These are phyloP conservation scores for Coemansia sp. DNA, from an alignment of 371 early-diverging fungal species.

Conservation along the genomic window DNA sequence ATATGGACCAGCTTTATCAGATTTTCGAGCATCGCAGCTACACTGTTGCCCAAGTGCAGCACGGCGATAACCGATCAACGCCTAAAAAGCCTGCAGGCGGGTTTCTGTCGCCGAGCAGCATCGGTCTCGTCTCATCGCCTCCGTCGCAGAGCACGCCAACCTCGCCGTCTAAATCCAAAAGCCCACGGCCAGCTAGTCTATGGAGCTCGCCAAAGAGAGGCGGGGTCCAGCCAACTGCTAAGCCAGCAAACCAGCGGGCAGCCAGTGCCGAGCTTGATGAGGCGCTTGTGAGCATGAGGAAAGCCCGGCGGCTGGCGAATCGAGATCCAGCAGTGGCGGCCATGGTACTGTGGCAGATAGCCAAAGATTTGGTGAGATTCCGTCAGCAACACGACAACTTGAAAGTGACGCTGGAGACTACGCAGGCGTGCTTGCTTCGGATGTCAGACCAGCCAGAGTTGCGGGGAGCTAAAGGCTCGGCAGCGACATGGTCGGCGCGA, in stretches of 20 bases:
- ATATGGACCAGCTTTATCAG: not conserved
- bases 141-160: not conserved
- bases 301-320: conserved; percentile 19
- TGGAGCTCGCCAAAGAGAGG: not conserved
- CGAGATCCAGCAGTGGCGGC: conserved; percentile 43
- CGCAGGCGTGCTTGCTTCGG: conserved; percentile 17
- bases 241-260: not conserved
- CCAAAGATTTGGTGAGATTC: conserved; percentile 29
- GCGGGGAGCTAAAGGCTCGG: conserved; percentile 32
- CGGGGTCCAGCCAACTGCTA: not conserved
- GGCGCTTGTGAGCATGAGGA: conserved; percentile 21
- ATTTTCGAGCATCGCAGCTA: conserved; percentile 1
- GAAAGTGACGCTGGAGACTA: not conserved
- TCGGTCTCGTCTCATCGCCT: conserved; percentile 14
- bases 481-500: conserved; percentile 25
- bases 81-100: conserved; percentile 13
- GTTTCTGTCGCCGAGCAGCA: conserved; percentile 33
- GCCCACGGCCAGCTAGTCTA: no score
- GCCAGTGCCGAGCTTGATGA: not conserved
- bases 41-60: not conserved
- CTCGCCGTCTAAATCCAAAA: not conserved
- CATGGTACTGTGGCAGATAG: conserved; percentile 41
- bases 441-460: conserved; percentile 18
- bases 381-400: conserved; percentile 9
- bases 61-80: not conserved